phyloP scores from a whole-genome alignment of 495 filamentous ascomycete genomes.

The Cladorrhinum samala region DNA sequence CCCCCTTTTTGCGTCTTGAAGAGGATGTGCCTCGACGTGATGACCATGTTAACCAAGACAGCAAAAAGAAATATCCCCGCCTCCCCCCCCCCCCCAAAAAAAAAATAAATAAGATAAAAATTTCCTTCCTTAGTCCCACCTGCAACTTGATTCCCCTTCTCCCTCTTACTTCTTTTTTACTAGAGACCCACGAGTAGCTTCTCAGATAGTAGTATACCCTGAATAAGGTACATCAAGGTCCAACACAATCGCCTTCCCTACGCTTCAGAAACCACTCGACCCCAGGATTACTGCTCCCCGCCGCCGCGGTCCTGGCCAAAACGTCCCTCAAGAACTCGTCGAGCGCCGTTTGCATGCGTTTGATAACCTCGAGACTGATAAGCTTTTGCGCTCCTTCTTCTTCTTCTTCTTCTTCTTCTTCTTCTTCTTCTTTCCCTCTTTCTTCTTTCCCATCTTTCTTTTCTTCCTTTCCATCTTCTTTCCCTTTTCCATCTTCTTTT shows the following conservation, averaged over 20 bases:
- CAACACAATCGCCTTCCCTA: conserved; percentile 26
- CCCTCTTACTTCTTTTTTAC: too few relatives aligned
- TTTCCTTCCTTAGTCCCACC: too few relatives aligned
- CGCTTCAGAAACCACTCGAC: conserved; percentile 28
- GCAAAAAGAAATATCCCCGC: too few relatives aligned
- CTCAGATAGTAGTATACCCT: neutral
- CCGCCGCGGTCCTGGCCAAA: conserved; percentile 4
- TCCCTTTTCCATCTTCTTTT: neutral
- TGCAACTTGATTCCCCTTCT: too few relatives aligned
- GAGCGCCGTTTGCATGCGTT: neutral
- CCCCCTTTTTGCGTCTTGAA: too few relatives aligned
- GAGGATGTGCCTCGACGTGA: too few relatives aligned
- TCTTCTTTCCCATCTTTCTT: neutral
- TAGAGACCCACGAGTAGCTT: too few relatives aligned
- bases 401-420: neutral
- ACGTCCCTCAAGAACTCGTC: conserved; percentile 14
- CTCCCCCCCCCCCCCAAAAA: too few relatives aligned
- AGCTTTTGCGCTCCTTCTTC: neutral
- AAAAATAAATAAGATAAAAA: too few relatives aligned
- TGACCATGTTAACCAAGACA: too few relatives aligned
- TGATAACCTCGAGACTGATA: too few relatives aligned
- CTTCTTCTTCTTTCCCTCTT: neutral
- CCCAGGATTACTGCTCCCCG: conserved; percentile 6
- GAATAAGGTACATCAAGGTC: neutral
- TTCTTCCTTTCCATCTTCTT: neutral